Evolutionary conservation across 768 basidiomycete species (phyloP).

Genomic region (Bullera alba): DNA sequence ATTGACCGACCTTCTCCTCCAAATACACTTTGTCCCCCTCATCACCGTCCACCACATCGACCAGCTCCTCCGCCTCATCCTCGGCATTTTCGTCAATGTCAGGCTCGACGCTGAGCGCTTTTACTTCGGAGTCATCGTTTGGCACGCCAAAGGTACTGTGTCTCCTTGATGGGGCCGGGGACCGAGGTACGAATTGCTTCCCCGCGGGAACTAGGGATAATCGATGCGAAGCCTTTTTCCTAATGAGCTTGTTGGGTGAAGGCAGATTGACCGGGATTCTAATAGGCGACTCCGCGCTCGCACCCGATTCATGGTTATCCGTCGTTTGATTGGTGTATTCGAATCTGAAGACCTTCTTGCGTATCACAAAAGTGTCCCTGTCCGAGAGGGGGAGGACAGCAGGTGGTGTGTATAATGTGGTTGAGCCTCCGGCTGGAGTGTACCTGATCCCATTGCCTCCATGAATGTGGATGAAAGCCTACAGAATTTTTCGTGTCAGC

Average conservation of each 20-base stretch:
- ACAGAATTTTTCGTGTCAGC: neutral
- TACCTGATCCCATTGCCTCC: conserved; percentile 32
- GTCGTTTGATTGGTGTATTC: conserved; percentile 22
- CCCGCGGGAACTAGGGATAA: conserved; percentile 31
- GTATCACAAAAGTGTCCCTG: conserved; percentile 36
- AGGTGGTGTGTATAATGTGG: conserved; percentile 17
- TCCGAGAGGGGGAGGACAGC: conserved; percentile 14
- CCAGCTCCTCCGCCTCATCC: conserved; percentile 7
- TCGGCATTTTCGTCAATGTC: conserved; percentile 13
- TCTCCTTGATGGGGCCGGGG: conserved; percentile 24
- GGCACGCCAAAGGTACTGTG: conserved; percentile 21
- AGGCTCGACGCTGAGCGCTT: conserved; percentile 5
- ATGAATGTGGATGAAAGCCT: conserved; percentile 33
- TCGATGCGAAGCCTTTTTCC: conserved; percentile 27
- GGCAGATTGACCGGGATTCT: neutral
- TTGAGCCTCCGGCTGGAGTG: conserved; percentile 9
- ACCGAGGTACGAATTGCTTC: conserved; percentile 31
- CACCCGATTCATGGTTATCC: neutral
- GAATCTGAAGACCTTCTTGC: conserved; percentile 42
- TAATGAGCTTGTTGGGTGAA: conserved; percentile 5
- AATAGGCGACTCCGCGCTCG: conserved; percentile 19
- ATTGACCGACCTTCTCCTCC: conserved; percentile 10
- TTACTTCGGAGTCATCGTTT: conserved; percentile 7
- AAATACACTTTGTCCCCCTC: conserved; percentile 38
- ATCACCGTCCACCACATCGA: conserved; percentile 28